Base-by-base conservation (phyloP, 306 rosid genomes). In the Trichosanthes cucumerina region DNA sequence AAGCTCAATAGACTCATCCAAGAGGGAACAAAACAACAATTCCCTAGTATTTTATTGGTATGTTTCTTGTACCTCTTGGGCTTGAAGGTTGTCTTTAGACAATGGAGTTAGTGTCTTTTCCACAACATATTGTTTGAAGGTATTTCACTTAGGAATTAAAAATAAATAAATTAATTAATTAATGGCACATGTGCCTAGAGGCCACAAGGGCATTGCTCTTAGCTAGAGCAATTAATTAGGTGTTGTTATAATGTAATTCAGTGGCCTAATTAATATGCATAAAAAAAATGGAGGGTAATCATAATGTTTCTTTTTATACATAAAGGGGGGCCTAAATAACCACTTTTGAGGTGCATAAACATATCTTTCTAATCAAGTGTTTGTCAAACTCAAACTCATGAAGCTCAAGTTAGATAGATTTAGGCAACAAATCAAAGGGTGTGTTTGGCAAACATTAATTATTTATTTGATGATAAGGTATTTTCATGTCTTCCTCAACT, bases 321-420 rank as follows among this genome's bases (percentile, higher is more conserved):
- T 33, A 36, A 64, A 64, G 71, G 71, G 71, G 47, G 26, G 28
- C 73, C n/a, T n/a, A n/a, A n/a, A n/a, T 65, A 65, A 65, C 73
- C 47, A 65, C 73, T 65, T 65, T 34, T 7, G 72, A 64, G 44
- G 13, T 19, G 46, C 72, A 64, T 34, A 33, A 64, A 36, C 46
- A 63, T 14, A 10, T 31, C 12, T 33, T 63, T 38, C 16, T 38
- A 65, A 38, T 38, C 23, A 65, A 65, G 49, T 65, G 49, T 65
- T 65, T 38, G 47, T 36, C 73, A 36, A 36, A 65, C 47, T 65
- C 73, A 36, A 36, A 16, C 47, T 18, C 28, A 33, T 36, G 10
- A 36, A 36, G 28, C 47, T 18, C 28, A 33, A 65, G 10, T n/a
- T 16, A 58, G 16, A 43, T 36, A n/a, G n/a, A n/a, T n/a, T n/a